Percentiles rank a stretch among this genome's conserved stretches.
Evolutionary conservation across 345 rosid species (phyloP).

Genomic region (Salix udensis): DNA sequence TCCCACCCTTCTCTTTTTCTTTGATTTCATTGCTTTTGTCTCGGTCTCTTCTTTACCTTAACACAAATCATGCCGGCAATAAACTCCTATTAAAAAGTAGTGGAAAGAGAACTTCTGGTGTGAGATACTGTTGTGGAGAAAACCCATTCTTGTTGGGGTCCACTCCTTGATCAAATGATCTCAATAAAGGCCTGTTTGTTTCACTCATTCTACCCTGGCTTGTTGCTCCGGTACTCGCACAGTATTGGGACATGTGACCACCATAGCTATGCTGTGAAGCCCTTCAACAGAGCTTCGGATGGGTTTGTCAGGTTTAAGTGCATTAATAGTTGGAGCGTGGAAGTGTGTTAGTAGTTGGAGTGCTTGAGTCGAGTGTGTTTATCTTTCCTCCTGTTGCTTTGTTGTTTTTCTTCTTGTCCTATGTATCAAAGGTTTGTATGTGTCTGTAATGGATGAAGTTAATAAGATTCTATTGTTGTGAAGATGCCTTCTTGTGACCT

Average conservation of each 20-base stretch:
- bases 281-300: not conserved
- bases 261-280: not conserved
- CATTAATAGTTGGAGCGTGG: not conserved
- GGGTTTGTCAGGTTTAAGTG: not conserved
- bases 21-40: slow-evolving; percentile 29
- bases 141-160: slow-evolving; percentile 1
- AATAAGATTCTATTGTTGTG: not conserved
- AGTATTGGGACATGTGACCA: not conserved
- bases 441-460: slow-evolving; percentile 6
- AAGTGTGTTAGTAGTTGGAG: not conserved
- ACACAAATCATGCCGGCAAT: slow-evolving; percentile 24
- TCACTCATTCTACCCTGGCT: not conserved
- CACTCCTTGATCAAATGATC: not conserved
- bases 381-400: not conserved
- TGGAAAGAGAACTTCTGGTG: slow-evolving; percentile 7
- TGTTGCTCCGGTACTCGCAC: not conserved
- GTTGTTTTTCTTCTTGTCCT: not conserved
- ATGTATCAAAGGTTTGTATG: not conserved
- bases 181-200: not conserved
- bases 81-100: slow-evolving; percentile 9
- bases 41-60: slow-evolving; percentile 10
- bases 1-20: slow-evolving; percentile 18
- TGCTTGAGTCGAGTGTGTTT: not conserved
- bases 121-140: not conserved
- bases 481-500: not conserved